These are phyloP conservation scores for Cardiospermum halicacabum DNA, from an alignment of 345 rosid genomes.

Conservation along the genomic window DNA sequence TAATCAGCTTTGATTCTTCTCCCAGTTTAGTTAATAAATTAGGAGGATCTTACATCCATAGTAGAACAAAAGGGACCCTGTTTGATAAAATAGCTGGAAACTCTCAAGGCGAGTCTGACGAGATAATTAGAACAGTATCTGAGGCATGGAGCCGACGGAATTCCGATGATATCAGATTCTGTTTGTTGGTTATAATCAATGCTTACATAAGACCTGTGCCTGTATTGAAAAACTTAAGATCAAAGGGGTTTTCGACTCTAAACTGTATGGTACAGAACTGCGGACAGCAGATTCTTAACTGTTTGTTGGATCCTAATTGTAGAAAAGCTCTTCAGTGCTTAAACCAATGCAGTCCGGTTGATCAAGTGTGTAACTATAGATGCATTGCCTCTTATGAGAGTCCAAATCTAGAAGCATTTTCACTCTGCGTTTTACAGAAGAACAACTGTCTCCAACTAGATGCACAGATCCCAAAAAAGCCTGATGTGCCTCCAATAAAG, in stretches of 20 bases:
- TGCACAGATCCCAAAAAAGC: conserved; percentile 74
- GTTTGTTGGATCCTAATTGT: conserved; percentile 79
- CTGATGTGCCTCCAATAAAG: conserved; percentile 60
- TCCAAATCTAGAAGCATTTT: conserved; percentile 76
- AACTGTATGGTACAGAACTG: conserved; percentile 83
- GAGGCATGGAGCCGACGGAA: conserved; percentile 85
- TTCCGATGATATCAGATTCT: conserved; percentile 86
- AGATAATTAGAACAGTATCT: conserved; percentile 55
- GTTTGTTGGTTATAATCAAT: conserved; percentile 73
- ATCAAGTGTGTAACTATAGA: conserved; percentile 86
- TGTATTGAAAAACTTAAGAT: conserved; percentile 68
- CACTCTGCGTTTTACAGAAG: conserved; percentile 81
- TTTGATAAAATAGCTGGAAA: conserved; percentile 31
- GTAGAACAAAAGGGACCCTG: conserved; percentile 21
- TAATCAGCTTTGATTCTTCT: conserved; percentile 63
- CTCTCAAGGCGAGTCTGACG: conserved; percentile 32
- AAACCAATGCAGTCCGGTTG: conserved; percentile 85
- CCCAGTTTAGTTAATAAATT: conserved; percentile 43
- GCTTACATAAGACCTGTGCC: conserved; percentile 81
- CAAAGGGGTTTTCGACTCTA: conserved; percentile 84
- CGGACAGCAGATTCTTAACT: conserved; percentile 76
- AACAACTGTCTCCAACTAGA: conserved; percentile 75
- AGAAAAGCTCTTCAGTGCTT: conserved; percentile 92
- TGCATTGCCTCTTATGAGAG: conserved; percentile 97
- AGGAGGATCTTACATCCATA: conserved; percentile 48